Conservation (phyloP, 2,329 filamentous ascomycete species). For the Monilinia vaccinii-corymbosi region DNA sequence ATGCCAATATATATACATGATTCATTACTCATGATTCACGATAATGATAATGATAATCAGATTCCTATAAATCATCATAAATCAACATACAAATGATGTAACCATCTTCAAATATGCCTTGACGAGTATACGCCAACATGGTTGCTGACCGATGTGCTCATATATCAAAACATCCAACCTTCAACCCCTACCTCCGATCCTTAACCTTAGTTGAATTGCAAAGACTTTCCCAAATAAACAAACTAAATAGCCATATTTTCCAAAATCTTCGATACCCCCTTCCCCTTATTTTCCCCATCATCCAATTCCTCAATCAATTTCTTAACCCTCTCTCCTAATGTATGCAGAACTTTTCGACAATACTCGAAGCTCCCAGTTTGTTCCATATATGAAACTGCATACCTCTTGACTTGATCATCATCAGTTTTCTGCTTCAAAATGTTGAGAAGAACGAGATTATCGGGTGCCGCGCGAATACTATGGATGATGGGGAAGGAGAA, state of each 20-base stretch:
- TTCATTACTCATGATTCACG: too few relatives aligned
- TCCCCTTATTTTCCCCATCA: constrained; percentile 42
- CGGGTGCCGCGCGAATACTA: constrained; percentile 68
- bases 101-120: background rate
- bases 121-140: background rate
- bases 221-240: background rate
- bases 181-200: too few relatives aligned
- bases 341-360: constrained; percentile 56
- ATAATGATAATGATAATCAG: too few relatives aligned
- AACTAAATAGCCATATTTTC: constrained; percentile 47
- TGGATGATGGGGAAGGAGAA: constrained; percentile 96
- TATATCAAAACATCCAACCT: background rate
- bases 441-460: constrained; percentile 74
- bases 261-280: constrained; percentile 55
- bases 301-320: constrained; percentile 57
- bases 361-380: constrained; percentile 83
- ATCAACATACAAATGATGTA: too few relatives aligned
- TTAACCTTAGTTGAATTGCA: too few relatives aligned
- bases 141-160: background rate
- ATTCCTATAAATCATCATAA: too few relatives aligned
- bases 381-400: constrained; percentile 88
- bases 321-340: constrained; percentile 55
- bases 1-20: too few relatives aligned
- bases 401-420: constrained; percentile 81
- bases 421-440: constrained; percentile 85